Base-by-base conservation (phyloP, 139 green algal genomes). In the Spirogloea muscicola region DNA sequence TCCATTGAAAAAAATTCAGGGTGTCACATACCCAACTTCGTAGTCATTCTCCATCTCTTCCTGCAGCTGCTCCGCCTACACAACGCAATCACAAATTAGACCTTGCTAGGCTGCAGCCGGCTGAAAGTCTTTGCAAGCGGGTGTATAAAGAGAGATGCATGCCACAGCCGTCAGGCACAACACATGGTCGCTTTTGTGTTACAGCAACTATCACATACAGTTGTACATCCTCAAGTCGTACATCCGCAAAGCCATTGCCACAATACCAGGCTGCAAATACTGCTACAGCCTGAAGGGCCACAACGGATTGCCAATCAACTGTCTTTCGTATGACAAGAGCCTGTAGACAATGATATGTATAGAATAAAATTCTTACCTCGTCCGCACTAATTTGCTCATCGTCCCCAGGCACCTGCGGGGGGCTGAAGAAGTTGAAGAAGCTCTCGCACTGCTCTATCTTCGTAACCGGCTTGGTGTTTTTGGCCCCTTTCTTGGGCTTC, bases 341-440 rank as follows among this genome's bases (percentile, higher is more conserved):
- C n/a, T 6, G 57, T 4, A 0, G 57, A 29, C 27, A 29, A 41
- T 42, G 27, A 43, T 6, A 31, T 25, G 25, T 31, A 41, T 16
- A 39, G 7, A 43, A 13, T 62, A 25, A 62, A 62, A n/a, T n/a
- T n/a, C n/a, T 7, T 41, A 80, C 62, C 57, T 92, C 88, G 71
- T 95, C 88, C 68, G 95, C 89, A 1, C 90, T 85, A 33, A 96
- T 72, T 37, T 96, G 88, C 39, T 88, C 85, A 7, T 91, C 90
- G 34, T 91, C 86, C 6, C 90, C 88, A 1, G 90, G 90, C 1
- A 96, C 76, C 76, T 90, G 66, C 2, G 92, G 90, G n/a, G 91
- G 88, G 55, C 63, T 86, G 89, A 97, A 97, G 84, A 96, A 97
- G 81, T 90, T 91, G 88, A 97, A 97, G 85, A 97, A 96, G 42